Conservation (phyloP, 2,329 filamentous ascomycete genomes). For the Cordyceps farinosa region DNA sequence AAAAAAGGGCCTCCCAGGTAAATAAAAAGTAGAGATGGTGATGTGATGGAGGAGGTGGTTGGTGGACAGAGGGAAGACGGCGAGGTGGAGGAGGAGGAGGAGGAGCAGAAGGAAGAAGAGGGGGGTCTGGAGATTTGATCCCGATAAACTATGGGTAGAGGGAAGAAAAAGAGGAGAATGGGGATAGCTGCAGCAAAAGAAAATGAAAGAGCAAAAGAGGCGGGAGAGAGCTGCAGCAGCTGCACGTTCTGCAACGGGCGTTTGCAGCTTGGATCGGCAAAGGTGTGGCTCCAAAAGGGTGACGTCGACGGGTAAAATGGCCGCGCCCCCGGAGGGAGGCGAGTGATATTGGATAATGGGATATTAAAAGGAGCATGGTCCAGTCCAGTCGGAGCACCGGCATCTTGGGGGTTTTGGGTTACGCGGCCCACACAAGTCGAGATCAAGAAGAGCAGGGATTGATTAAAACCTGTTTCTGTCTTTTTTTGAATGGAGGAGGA, state of each 20-base stretch:
- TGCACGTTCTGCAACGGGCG: not conserved
- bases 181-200: not conserved
- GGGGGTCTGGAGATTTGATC: not conserved
- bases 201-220: not conserved
- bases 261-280: not conserved
- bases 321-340: too few species aligned
- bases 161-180: not conserved
- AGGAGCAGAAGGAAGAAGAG: not conserved
- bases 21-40: not conserved
- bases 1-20: not conserved
- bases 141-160: not conserved
- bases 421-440: too few species aligned
- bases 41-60: not conserved
- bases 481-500: too few species aligned
- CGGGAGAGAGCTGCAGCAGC: not conserved
- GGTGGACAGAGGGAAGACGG: not conserved
- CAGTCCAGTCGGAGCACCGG: not conserved
- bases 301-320: not conserved
- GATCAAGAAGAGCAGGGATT: too few species aligned
- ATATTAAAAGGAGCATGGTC: too few species aligned
- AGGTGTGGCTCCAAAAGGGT: not conserved
- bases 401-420: not conserved
- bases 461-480: too few species aligned
- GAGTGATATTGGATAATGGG: too few species aligned
- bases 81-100: not conserved